Evolutionary conservation across 139 green algal genomes (phyloP), one percentile per base, ranked within the genome.

Genomic region (Desmodesmus armatus): DNA sequence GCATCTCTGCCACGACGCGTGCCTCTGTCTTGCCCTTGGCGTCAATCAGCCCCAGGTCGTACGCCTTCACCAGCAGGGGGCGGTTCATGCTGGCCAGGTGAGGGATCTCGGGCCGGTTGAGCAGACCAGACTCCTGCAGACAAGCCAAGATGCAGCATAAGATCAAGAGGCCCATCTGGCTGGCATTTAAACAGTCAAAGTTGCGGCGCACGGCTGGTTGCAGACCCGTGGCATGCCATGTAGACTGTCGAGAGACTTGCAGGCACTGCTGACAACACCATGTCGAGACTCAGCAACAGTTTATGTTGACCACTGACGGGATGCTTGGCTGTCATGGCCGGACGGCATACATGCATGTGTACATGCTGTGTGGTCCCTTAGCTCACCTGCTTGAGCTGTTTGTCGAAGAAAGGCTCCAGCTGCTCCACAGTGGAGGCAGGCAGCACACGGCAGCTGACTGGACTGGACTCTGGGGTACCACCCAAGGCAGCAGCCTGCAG

Each of bases 31-130:
- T 53, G 7, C 80, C 80, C 9, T 43, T 17, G 6, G 80, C 80
- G 37, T 86, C 80, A 19, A 86, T 77, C 29, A 86, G 80, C 3
- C 80, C 80, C 49, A 80, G 69, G 80, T 86, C 80, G 40, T 86
- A 86, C 0, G 67, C 80, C 49, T 80, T 79, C 29, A 86, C 80
- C 49, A 86, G 80, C 49, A 86, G 80, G 5, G 67, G 17, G n/a
- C 73, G n/a, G 44, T 85, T 65, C 7, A 66, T 11, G 37, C 78
- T 62, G 29, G 80, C 44, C 58, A 86, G 67, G 3, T 33, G 39
- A 1, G 80, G 80, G 37, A 86, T 86, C 49, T 86, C 80, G 47
- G 80, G 80, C 27, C 76, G 76, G 55, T 82, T 82, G n/a, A 82
- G 47, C 23, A 82, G 76, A 31, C 76, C 76, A 55, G 76, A 82